Base-by-base conservation (phyloP, 129 eudicot species). In the Arctium minus region DNA sequence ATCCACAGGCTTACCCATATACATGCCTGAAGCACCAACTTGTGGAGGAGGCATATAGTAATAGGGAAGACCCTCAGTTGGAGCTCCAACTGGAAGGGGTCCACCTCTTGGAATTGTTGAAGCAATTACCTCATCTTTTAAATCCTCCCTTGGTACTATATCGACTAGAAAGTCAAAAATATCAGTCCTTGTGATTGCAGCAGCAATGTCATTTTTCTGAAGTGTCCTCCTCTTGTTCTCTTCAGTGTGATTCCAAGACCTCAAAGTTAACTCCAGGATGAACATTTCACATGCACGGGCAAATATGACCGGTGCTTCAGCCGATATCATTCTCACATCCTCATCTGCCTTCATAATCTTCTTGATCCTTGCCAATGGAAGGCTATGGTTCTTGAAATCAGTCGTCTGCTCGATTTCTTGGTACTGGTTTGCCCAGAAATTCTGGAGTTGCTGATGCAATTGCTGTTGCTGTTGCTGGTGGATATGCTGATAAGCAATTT, bases 201-300 rank as follows among this genome's bases (percentile, higher is more conserved):
- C 97, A 1, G 98, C 97, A n/a, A 94, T 94, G 60, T 94, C 98
- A 27, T 94, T 94, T 76, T 94, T 94, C 92, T 94, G 98, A 9
- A 94, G 90, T 0, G 98, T 94, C 89, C 97, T 87, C 86, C 98
- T 86, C 80, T 94, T 94, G 83, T 94, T 94, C 88, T 94, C 98
- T 86, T 94, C 98, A 0, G 98, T 94, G 79, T 94, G 98, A 75
- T 94, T 94, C 98, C 98, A 94, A 1, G 98, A 89, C 48, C 98
- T 88, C 48, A 94, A 76, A 15, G 98, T 94, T 80, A 94, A 73
- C 86, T 94, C 98, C 17, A 94, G 92, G 39, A 94, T 94, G 83
- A 94, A 94, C 98, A 94, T 94, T 80, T 94, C 98, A 73, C 98
- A 94, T 15, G 98, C 98, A 13, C 98, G 88, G 10, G 98, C 98